These are phyloP conservation scores for Ilyonectria robusta DNA, from an alignment of 2,329 filamentous ascomycete species.

Conservation along the genomic window DNA sequence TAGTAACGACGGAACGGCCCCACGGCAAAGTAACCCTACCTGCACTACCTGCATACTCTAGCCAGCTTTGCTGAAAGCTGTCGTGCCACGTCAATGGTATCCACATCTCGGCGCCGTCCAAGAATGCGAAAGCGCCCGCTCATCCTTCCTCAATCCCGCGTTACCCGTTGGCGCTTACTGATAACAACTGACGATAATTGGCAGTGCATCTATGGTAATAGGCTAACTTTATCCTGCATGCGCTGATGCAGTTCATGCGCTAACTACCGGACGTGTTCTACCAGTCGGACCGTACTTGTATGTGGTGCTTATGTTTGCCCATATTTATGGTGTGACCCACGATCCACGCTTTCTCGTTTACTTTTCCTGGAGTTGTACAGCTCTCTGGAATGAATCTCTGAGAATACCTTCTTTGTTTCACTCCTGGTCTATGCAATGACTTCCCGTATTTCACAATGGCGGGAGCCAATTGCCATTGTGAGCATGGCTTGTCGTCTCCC, in stretches of 20 bases:
- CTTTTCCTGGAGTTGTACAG: slow-evolving; percentile 16
- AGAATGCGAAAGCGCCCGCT: slow-evolving; percentile 14
- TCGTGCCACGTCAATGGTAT: slow-evolving; percentile 25
- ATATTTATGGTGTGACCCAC: slow-evolving; percentile 4
- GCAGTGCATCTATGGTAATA: slow-evolving; percentile 16
- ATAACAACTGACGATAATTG: slow-evolving; percentile 4
- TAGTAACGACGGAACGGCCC: too few species aligned
- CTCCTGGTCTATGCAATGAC: slow-evolving; percentile 32
- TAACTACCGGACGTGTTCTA: too few species aligned
- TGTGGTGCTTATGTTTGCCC: slow-evolving; percentile 22
- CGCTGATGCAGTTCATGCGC: too few species aligned
- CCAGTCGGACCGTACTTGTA: not conserved
- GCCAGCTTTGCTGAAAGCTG: not conserved
- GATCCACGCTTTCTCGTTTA: slow-evolving; percentile 11
- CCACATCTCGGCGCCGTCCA: slow-evolving; percentile 28
- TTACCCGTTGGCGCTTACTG: slow-evolving; percentile 23
- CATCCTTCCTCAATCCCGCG: slow-evolving; percentile 20
- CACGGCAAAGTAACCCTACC: too few species aligned
- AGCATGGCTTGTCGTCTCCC: slow-evolving; percentile 45
- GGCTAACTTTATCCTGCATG: slow-evolving; percentile 2
- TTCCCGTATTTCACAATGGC: slow-evolving; percentile 41
- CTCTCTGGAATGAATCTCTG: slow-evolving; percentile 14
- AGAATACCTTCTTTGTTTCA: slow-evolving; percentile 20
- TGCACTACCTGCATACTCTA: too few species aligned
- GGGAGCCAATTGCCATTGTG: slow-evolving; percentile 44